These are phyloP conservation scores for Priceomyces fermenticarens DNA, from an alignment of 805 yeast species.

Conservation along the genomic window DNA sequence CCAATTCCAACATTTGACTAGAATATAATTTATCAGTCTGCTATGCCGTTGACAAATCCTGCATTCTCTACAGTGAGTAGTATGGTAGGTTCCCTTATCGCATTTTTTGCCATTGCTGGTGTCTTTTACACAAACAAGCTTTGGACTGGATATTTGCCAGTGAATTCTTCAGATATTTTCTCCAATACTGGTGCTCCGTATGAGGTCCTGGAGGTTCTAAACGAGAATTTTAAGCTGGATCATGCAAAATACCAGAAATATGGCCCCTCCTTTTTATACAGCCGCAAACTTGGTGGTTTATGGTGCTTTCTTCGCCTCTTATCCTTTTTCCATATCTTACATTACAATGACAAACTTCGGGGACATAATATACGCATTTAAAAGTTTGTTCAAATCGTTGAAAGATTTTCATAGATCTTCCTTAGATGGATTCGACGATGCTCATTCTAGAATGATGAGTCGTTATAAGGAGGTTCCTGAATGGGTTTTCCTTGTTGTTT, in stretches of 20 bases:
- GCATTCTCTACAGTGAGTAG: conserved; percentile 19
- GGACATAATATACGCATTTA: conserved; percentile 5
- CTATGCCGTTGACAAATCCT: conserved; percentile 18
- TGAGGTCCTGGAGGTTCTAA: conserved; percentile 32
- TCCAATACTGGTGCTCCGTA: conserved; percentile 22
- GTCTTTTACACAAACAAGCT: conserved; percentile 25
- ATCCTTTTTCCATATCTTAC: conserved; percentile 9
- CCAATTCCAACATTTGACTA: conserved; percentile 43
- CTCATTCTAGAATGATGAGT: conserved; percentile 28
- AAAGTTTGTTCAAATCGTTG: conserved; percentile 11
- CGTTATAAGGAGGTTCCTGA: conserved; percentile 36
- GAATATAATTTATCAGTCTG: conserved; percentile 17
- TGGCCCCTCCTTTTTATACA: conserved; percentile 24
- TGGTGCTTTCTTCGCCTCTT: conserved; percentile 14
- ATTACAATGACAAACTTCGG: conserved; percentile 9
- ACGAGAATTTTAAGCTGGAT: conserved; percentile 24
- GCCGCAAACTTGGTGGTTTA: conserved; percentile 24
- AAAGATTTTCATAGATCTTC: conserved; percentile 9
- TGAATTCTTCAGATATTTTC: conserved; percentile 17
- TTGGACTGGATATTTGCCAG: conserved; percentile 29
- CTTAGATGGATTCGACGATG: conserved; percentile 18
- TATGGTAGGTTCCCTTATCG: conserved; percentile 22
- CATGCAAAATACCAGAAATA: conserved; percentile 14
- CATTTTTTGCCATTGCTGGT: conserved; percentile 22
- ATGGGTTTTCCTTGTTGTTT: conserved; percentile 24